These are phyloP conservation scores for Tuber microsphaerosporum DNA, from an alignment of 495 filamentous ascomycete genomes.

Conservation along the genomic window DNA sequence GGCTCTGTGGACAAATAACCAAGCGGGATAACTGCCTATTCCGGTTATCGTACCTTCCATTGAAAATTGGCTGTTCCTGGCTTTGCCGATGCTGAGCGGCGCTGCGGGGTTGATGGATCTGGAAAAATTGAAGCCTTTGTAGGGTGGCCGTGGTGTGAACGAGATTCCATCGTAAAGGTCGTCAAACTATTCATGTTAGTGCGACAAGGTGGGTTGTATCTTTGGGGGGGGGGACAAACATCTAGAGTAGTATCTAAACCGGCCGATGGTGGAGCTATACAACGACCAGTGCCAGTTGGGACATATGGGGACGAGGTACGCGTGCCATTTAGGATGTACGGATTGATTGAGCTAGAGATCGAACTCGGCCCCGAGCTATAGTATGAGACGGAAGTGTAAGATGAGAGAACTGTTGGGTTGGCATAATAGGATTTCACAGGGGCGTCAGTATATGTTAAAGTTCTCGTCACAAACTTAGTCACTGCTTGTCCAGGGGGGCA, in stretches of 20 bases:
- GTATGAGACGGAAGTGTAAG: background rate
- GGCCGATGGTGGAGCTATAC: slow-evolving; percentile 3
- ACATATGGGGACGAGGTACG: background rate
- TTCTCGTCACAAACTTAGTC: slow-evolving; percentile 8
- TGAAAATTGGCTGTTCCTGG: background rate
- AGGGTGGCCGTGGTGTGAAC: background rate
- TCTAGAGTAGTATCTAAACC: background rate
- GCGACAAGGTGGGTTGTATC: background rate
- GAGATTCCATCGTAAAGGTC: background rate
- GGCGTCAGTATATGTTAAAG: background rate
- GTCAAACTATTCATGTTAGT: background rate
- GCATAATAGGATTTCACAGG: background rate
- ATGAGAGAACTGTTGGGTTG: slow-evolving; percentile 1
- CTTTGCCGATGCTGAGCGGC: background rate
- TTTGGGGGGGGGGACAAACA: background rate
- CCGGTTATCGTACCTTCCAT: background rate
- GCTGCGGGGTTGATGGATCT: background rate
- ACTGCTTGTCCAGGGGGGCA: slow-evolving; percentile 6
- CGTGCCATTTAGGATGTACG: background rate
- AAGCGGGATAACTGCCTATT: background rate
- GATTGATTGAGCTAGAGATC: background rate
- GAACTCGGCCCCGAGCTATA: background rate
- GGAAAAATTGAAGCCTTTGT: background rate
- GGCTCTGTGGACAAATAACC: background rate
- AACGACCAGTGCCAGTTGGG: background rate